phyloP scores from a whole-genome alignment of 768 basidiomycete species.

The Paxillus ammoniavirescens region DNA sequence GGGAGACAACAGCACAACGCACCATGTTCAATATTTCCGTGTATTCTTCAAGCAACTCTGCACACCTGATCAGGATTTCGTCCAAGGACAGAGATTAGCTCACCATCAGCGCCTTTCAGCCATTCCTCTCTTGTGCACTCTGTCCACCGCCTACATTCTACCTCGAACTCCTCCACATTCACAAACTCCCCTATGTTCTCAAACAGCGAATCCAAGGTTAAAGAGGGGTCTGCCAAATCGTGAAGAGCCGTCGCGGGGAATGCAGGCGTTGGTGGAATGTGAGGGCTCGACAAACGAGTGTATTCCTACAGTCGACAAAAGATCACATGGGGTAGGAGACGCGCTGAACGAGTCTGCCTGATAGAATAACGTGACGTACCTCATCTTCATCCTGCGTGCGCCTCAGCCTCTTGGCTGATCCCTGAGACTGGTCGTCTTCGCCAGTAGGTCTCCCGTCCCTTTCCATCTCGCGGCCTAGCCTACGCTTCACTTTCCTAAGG shows the following conservation, averaged over 20 bases:
- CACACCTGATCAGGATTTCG: background rate
- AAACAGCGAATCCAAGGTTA: conserved; percentile 16
- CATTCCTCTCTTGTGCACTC: conserved; percentile 30
- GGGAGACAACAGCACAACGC: conserved; percentile 1
- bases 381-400: conserved; percentile 12
- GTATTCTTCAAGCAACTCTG: conserved; percentile 20
- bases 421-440: conserved; percentile 2
- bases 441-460: conserved; percentile 4
- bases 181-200: conserved; percentile 18
- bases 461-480: conserved; percentile 10
- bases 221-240: conserved; percentile 2
- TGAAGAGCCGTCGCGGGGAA: background rate
- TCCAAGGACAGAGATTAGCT: background rate
- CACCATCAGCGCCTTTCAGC: conserved; percentile 31
- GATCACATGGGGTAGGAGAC: background rate
- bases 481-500: conserved; percentile 13
- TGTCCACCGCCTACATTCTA: conserved; percentile 26
- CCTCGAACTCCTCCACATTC: conserved; percentile 19
- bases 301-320: conserved; percentile 13
- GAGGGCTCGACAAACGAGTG: conserved; percentile 21
- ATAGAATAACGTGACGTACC: conserved; percentile 11
- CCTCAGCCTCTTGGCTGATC: conserved; percentile 16
- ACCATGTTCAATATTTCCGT: conserved; percentile 22
- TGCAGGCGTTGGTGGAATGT: conserved; percentile 14
- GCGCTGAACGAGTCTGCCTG: background rate